These are phyloP conservation scores for Sherardia arvensis DNA, from an alignment of 257 asterid genomes.

Conservation along the genomic window DNA sequence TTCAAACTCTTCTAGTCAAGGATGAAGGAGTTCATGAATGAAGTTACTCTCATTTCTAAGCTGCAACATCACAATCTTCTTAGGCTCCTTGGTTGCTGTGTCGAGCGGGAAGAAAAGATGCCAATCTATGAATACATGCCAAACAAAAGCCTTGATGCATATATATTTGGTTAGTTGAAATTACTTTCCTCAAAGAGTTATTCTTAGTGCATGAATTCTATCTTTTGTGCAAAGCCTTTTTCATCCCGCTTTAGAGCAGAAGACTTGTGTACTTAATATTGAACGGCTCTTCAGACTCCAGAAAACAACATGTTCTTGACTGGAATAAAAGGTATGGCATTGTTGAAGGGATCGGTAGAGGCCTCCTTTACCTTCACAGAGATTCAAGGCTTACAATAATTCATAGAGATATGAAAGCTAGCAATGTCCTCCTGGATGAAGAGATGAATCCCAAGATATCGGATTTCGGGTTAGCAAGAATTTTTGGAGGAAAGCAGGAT, in stretches of 20 bases:
- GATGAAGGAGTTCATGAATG: neutral
- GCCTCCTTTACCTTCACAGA: neutral
- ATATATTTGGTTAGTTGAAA: neutral
- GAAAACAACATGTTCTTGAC: neutral
- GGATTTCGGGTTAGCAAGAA: neutral
- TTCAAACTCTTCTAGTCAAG: neutral
- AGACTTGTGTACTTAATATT: neutral
- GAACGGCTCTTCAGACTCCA: neutral
- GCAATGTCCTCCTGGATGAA: neutral
- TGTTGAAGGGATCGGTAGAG: neutral
- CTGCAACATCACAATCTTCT: neutral
- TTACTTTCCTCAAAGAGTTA: neutral
- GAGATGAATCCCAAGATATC: neutral
- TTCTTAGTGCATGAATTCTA: neutral
- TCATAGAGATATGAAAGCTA: neutral
- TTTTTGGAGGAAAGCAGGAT: neutral
- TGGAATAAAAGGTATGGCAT: neutral
- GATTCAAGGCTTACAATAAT: neutral
- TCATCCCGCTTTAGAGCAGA: neutral
- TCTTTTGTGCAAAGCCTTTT: neutral
- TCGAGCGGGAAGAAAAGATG: too few species aligned
- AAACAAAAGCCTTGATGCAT: conserved; percentile 1
- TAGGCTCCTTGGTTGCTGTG: neutral
- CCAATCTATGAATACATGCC: neutral
- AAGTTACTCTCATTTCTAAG: neutral